Conservation (phyloP, 805 yeast genomes). For the Cyberlindnera saturnus region DNA sequence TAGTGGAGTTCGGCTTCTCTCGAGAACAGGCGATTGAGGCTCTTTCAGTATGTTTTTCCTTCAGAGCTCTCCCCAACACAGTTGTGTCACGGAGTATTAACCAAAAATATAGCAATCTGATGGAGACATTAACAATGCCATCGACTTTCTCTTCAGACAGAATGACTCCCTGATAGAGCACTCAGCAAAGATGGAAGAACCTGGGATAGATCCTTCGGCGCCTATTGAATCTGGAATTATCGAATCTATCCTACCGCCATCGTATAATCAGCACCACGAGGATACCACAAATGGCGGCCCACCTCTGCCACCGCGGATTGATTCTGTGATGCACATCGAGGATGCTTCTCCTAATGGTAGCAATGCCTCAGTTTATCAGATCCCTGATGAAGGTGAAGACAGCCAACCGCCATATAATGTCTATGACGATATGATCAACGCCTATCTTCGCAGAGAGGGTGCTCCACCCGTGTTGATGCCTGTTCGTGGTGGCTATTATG, state of each 20-base stretch:
- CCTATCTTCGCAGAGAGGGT: conserved; percentile 15
- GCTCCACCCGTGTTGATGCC: conserved; percentile 33
- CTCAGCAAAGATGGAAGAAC: too few species aligned
- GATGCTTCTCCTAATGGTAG: not conserved
- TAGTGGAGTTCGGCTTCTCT: conserved; percentile 36
- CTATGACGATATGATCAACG: conserved; percentile 27
- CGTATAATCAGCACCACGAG: not conserved
- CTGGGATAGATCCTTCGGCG: not conserved
- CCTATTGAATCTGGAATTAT: conserved; percentile 2
- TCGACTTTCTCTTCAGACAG: conserved; percentile 2
- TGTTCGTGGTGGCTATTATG: conserved; percentile 25
- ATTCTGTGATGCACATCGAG: conserved; percentile 1
- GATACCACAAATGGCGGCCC: not conserved
- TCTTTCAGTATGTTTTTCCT: conserved; percentile 11
- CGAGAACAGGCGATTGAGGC: conserved; percentile 35
- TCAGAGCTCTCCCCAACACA: not conserved
- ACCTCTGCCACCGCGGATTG: not conserved
- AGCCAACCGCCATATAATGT: conserved; percentile 13
- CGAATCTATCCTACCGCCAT: conserved; percentile 1
- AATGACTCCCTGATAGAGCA: not conserved
- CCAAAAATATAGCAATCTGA: not conserved
- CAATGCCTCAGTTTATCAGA: too few species aligned
- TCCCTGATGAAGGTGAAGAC: not conserved
- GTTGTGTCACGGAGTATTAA: not conserved
- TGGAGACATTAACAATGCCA: conserved; percentile 1